phyloP scores from a whole-genome alignment of 2,329 filamentous ascomycete genomes.

The Sporothrix globosa region DNA sequence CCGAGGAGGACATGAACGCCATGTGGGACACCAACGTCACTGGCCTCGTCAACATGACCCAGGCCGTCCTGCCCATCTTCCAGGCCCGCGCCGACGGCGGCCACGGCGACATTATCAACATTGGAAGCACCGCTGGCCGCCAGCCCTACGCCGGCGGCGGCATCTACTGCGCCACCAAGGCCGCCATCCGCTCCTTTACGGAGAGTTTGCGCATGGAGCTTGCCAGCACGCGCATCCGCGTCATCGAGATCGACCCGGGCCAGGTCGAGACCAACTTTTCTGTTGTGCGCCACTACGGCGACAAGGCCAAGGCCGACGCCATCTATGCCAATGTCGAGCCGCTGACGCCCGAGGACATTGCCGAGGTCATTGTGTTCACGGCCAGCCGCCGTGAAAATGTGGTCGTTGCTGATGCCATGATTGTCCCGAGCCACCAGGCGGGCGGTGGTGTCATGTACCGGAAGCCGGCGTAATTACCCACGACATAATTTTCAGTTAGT shows the following conservation, averaged over 20 bases:
- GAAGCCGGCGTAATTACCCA: slow-evolving; percentile 11
- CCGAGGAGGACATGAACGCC: slow-evolving; percentile 75
- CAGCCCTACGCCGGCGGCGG: slow-evolving; percentile 82
- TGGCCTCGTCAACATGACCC: slow-evolving; percentile 94
- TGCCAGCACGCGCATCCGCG: slow-evolving; percentile 76
- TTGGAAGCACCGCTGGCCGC: slow-evolving; percentile 85
- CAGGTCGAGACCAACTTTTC: slow-evolving; percentile 93
- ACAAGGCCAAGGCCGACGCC: slow-evolving; percentile 85
- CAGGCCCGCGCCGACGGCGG: slow-evolving; percentile 74
- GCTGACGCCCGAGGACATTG: slow-evolving; percentile 86
- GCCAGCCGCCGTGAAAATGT: slow-evolving; percentile 86
- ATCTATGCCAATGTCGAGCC: slow-evolving; percentile 85
- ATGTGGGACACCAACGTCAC: slow-evolving; percentile 96
- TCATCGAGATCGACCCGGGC: slow-evolving; percentile 88
- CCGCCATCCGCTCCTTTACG: slow-evolving; percentile 82
- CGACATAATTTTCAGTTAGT: too few relatives aligned
- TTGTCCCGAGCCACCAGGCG: slow-evolving; percentile 87
- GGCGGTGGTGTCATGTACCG: slow-evolving; percentile 26
- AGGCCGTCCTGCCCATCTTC: slow-evolving; percentile 83
- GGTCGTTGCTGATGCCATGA: slow-evolving; percentile 81
- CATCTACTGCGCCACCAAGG: slow-evolving; percentile 94
- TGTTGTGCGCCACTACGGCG: slow-evolving; percentile 82
- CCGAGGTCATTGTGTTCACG: slow-evolving; percentile 85
- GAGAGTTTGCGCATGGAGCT: slow-evolving; percentile 82
- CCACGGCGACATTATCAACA: slow-evolving; percentile 89